A percentile compares a stretch with the other conserved stretches of the same genome.
These are phyloP conservation scores for Phytophthora sp. DNA, from an alignment of 352 stramenopile genomes.

Conservation along the genomic window DNA sequence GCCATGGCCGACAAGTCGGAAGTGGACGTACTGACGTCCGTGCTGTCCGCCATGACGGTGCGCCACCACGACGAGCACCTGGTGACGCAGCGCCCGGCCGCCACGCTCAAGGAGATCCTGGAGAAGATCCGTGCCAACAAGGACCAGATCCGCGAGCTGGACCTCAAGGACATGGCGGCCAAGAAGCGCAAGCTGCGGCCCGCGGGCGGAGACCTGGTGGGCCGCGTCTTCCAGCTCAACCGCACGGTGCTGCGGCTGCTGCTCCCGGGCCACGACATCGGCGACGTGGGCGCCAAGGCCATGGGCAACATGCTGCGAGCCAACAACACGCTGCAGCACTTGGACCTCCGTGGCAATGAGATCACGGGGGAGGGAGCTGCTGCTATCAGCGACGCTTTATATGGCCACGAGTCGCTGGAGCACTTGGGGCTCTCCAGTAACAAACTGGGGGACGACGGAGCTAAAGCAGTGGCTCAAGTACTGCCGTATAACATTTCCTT, in stretches of 20 bases:
- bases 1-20: conserved; percentile 21
- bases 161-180: conserved; percentile 61
- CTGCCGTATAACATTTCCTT: conserved; percentile 59
- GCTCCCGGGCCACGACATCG: conserved; percentile 61
- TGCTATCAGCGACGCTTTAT: conserved; percentile 45
- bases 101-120: conserved; percentile 58
- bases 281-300: conserved; percentile 44
- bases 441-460: conserved; percentile 49
- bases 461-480: conserved; percentile 48
- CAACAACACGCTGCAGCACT: conserved; percentile 55
- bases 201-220: conserved; percentile 47
- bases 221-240: conserved; percentile 59
- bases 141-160: conserved; percentile 56
- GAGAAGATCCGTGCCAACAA: conserved; percentile 64
- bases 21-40: conserved; percentile 36
- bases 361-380: conserved; percentile 42
- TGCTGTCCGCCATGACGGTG: conserved; percentile 47
- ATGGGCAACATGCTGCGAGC: conserved; percentile 60
- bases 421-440: conserved; percentile 55
- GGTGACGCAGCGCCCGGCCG: conserved; percentile 40
- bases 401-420: conserved; percentile 54
- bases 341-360: conserved; percentile 58
- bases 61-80: conserved; percentile 38
- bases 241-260: conserved; percentile 48
- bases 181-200: conserved; percentile 48